A percentile compares a stretch with the other conserved stretches of the same genome.
These are phyloP conservation scores for Pseudomicrostroma phylloplanum DNA, from an alignment of 1,284 basidiomycete genomes.

Conservation along the genomic window DNA sequence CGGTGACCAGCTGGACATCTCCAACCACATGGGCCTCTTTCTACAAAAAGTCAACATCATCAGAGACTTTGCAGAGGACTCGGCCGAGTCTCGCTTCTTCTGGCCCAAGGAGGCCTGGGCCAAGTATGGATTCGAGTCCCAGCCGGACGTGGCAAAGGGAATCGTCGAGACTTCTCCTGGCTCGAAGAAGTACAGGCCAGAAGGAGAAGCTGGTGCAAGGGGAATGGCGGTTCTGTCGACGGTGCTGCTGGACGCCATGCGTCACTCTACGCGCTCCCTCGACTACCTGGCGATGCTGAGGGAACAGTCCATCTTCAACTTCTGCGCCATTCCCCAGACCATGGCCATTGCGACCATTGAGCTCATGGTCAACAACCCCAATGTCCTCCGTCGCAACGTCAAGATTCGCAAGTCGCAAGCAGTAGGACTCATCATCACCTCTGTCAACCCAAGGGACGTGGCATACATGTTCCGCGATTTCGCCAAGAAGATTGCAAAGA, in stretches of 20 bases:
- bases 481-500: constrained; percentile 73
- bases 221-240: constrained; percentile 56
- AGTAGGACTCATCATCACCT: constrained; percentile 75
- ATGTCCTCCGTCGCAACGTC: constrained; percentile 82
- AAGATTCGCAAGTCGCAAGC: constrained; percentile 93
- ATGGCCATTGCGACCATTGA: constrained; percentile 96
- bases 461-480: constrained; percentile 80
- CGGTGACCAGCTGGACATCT: constrained; percentile 73
- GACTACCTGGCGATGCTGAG: constrained; percentile 83
- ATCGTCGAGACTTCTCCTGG: constrained; percentile 36
- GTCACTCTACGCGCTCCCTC: constrained; percentile 75
- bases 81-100: constrained; percentile 77
- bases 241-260: constrained; percentile 83
- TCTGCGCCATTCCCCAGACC: constrained; percentile 87
- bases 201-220: constrained; percentile 29
- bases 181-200: constrained; percentile 20
- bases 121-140: constrained; percentile 26
- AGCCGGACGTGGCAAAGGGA: constrained; percentile 38
- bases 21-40: constrained; percentile 92
- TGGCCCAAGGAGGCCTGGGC: constrained; percentile 95
- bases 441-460: constrained; percentile 86
- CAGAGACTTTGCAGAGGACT: constrained; percentile 89
- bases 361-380: constrained; percentile 84
- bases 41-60: constrained; percentile 99
- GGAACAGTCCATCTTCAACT: constrained; percentile 91